phyloP scores from a whole-genome alignment of 2,329 filamentous ascomycete species.

The Penicillium sp. region DNA sequence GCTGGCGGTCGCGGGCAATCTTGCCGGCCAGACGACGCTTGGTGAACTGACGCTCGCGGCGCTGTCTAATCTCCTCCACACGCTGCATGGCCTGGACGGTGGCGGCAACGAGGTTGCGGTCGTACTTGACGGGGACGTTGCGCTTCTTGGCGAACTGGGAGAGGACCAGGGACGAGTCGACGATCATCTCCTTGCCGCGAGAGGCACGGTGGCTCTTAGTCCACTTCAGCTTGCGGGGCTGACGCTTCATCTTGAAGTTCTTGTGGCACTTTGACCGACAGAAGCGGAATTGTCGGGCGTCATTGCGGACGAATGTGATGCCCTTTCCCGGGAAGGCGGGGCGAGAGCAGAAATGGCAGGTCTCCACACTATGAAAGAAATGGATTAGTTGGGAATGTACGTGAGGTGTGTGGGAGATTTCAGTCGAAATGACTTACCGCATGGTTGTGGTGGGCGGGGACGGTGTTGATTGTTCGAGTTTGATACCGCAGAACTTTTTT shows the following conservation, averaged over 20 bases:
- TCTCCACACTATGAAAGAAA: slow-evolving; percentile 49
- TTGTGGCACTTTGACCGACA: slow-evolving; percentile 69
- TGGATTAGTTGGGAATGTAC: not conserved
- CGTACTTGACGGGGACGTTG: slow-evolving; percentile 94
- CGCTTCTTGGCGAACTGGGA: slow-evolving; percentile 82
- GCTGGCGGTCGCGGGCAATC: slow-evolving; percentile 67
- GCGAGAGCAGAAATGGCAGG: slow-evolving; percentile 70
- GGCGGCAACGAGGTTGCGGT: slow-evolving; percentile 83
- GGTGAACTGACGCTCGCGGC: slow-evolving; percentile 89
- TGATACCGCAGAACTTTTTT: slow-evolving; percentile 26
- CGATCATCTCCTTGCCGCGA: slow-evolving; percentile 83
- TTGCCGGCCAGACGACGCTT: slow-evolving; percentile 91
- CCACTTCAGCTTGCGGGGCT: slow-evolving; percentile 95
- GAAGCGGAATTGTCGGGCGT: slow-evolving; percentile 66
- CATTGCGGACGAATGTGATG: slow-evolving; percentile 68
- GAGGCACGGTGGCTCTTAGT: slow-evolving; percentile 88
- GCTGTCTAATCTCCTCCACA: slow-evolving; percentile 77
- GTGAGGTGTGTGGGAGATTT: not conserved
- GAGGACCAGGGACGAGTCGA: slow-evolving; percentile 77
- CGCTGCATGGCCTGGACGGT: slow-evolving; percentile 92
- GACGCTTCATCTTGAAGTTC: slow-evolving; percentile 97
- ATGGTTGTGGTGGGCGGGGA: slow-evolving; percentile 23
- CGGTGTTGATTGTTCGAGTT: slow-evolving; percentile 10
- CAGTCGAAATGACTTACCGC: slow-evolving; percentile 17
- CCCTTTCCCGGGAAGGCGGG: slow-evolving; percentile 66